Conservation (phyloP, 306 rosid genomes). For the Pachyrhizus erosus region DNA sequence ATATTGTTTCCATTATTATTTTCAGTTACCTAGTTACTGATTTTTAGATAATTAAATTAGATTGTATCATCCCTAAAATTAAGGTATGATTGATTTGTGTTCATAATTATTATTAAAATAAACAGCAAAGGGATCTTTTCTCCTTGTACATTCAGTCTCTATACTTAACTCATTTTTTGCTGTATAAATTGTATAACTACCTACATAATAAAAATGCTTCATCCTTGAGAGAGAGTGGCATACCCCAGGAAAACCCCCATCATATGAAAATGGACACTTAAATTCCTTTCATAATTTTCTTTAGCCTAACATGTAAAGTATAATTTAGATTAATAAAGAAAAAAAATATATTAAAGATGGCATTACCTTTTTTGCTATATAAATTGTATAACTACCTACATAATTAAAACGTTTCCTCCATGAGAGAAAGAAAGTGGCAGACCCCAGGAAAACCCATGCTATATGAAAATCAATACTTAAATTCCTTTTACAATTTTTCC, state of each 20-base stretch:
- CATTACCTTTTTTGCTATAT: slow-evolving; percentile 1
- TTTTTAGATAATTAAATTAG: no score
- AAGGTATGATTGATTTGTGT: no score
- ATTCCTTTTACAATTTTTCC: slow-evolving; percentile 25
- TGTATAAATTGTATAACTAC: slow-evolving; percentile 29
- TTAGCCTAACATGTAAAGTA: slow-evolving; percentile 15
- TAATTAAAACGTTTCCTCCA: not conserved
- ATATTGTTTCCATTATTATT: no score
- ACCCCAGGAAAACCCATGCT: slow-evolving; percentile 64
- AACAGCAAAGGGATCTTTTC: no score
- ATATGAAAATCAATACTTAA: not conserved
- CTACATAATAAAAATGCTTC: not conserved
- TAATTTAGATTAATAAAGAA: no score
- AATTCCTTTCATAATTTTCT: slow-evolving; percentile 25
- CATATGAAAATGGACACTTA: not conserved
- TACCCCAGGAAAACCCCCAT: slow-evolving; percentile 66
- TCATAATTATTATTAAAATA: no score
- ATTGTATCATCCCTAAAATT: no score
- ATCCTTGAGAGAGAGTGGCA: slow-evolving; percentile 43
- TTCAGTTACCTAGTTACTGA: no score
- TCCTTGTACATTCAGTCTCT: no score
- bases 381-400: slow-evolving; percentile 33
- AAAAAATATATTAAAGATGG: no score
- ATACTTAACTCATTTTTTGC: no score
- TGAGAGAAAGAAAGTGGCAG: slow-evolving; percentile 52